Base-by-base conservation (phyloP, 768 basidiomycete genomes). In the Leccinum pellstonianum region DNA sequence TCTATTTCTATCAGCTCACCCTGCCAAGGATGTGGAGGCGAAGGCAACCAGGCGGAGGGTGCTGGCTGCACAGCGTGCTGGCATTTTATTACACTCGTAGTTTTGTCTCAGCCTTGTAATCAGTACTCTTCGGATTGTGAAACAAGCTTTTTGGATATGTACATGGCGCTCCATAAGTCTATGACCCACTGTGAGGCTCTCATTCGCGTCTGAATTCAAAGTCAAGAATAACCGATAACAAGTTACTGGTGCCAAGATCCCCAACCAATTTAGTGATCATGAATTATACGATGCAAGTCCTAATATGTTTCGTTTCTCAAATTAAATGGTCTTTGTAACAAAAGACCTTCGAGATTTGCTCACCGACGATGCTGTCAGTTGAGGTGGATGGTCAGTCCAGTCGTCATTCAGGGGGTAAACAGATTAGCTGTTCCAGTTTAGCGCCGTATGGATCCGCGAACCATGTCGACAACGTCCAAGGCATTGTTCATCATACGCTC, bases 401-500 rank as follows among this genome's bases (percentile, higher is more conserved):
- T 53, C 23, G n/a, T 37, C 15, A 15, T 23, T 23, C 3, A 15
- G 12, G 21, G 12, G 21, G 21, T 5, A 17, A 23, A 12, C 3
- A 11, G 21, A 21, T 37, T 5, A 15, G 3, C 14, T 5, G 31
- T 15, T 53, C n/a, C 4, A 10, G 2, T 31, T 48, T 61, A 61
- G 14, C 46, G 11, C n/a, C 54, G 29, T 17, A 63, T 33, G 23
- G 62, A 55, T n/a, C 49, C 57, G 1, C 64, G 55, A 21, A 66
- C 55, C 55, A 59, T 52, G 15, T 50, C 60, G 43, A 66, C 61
- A 9, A 66, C 33, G 9, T 63, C 58, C 46, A 62, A 8, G 0
- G 64, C 55, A 9, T 66, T 14, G 10, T 66, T 66, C 54, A 66
- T 25, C 15, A 66, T 66, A 15, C 57, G 58, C 15, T 59, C 56